phyloP scores from a whole-genome alignment of 1,284 basidiomycete genomes.

The Sphaerobolus stellatus region DNA sequence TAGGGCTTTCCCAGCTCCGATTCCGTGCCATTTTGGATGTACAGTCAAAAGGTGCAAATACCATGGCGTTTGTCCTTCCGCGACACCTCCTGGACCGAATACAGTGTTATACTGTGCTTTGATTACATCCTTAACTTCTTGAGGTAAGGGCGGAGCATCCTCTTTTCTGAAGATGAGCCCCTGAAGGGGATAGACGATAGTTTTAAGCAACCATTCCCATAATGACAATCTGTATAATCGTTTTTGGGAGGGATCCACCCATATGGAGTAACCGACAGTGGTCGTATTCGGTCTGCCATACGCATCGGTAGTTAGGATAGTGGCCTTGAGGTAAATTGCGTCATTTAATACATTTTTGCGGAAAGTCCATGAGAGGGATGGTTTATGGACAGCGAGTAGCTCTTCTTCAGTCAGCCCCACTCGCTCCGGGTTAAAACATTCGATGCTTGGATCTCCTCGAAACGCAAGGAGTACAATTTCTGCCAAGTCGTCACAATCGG shows the following conservation, averaged over 20 bases:
- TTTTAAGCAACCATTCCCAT: constrained; percentile 10
- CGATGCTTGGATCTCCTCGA: too few relatives aligned
- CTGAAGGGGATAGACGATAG: constrained; percentile 2
- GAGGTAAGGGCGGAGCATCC: neutral
- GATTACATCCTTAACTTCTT: neutral
- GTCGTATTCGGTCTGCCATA: neutral
- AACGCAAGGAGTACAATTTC: too few relatives aligned
- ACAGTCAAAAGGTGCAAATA: constrained; percentile 7
- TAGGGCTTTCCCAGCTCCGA: constrained; percentile 6
- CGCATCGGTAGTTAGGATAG: neutral
- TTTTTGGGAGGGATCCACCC: neutral
- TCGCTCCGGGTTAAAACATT: too few relatives aligned
- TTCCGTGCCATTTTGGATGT: constrained; percentile 8
- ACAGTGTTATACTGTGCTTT: neutral
- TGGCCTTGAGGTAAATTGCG: neutral
- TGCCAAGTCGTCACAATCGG: too few relatives aligned
- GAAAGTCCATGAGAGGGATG: neutral
- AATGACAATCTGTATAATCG: neutral
- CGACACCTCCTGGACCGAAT: constrained; percentile 1
- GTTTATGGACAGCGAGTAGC: neutral
- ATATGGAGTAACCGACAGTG: neutral
- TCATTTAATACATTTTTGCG: neutral
- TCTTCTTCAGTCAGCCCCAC: constrained; percentile 5
- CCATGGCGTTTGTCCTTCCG: constrained; percentile 10
- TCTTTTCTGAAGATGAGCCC: neutral